Conservation (phyloP, 768 basidiomycete species). For the Inosperma sp. region DNA sequence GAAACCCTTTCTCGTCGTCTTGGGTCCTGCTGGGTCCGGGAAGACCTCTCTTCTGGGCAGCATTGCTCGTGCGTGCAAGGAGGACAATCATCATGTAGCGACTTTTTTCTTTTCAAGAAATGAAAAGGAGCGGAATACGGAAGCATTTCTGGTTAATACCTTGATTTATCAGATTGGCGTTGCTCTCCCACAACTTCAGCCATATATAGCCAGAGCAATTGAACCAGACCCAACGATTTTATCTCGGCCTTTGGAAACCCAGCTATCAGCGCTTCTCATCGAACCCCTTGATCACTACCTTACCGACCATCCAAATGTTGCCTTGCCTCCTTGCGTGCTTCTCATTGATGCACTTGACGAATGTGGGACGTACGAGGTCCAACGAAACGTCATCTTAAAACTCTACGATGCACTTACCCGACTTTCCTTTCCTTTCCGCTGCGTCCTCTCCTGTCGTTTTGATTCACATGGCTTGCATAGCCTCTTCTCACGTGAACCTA, state of each 20-base stretch:
- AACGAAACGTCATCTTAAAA: conserved; percentile 7
- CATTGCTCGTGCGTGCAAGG: conserved; percentile 3
- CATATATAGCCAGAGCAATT: not conserved
- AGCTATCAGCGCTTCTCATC: not conserved
- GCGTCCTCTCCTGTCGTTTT: conserved; percentile 15
- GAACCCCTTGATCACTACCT: not conserved
- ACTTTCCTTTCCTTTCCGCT: conserved; percentile 5
- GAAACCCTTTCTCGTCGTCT: too few species aligned
- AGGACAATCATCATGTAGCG: conserved; percentile 1
- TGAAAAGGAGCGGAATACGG: not conserved
- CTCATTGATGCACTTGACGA: conserved; percentile 13
- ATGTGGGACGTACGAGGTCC: conserved; percentile 7
- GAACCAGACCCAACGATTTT: not conserved
- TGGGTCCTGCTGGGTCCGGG: too few species aligned
- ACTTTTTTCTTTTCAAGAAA: conserved; percentile 12
- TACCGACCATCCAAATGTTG: not conserved
- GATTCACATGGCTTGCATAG: conserved; percentile 11
- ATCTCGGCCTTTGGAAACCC: not conserved
- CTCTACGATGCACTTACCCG: conserved; percentile 1
- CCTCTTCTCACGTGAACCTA: not conserved
- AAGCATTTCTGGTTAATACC: conserved; percentile 7
- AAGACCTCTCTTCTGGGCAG: conserved; percentile 12
- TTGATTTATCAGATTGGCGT: conserved; percentile 11
- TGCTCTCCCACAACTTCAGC: not conserved
- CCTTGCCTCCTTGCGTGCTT: not conserved